Evolutionary conservation across 164 flowering plant genomes (phyloP).

Genomic region (Vitis labrusca): DNA sequence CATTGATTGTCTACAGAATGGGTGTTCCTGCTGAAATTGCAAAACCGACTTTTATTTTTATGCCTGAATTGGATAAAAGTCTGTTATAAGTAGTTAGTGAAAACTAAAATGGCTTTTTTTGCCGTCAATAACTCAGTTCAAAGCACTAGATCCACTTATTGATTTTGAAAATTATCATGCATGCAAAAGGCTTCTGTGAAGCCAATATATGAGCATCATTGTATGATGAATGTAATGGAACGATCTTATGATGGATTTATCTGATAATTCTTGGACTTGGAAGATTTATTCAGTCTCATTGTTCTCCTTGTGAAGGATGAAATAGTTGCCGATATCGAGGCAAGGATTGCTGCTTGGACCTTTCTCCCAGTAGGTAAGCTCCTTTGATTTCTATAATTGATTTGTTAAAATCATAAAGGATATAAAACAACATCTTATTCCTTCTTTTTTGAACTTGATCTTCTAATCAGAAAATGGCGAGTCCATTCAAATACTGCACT

Average conservation of each 20-base stretch:
- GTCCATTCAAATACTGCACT: slow-evolving; percentile 61
- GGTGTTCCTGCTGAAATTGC: too few relatives aligned
- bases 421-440: background rate
- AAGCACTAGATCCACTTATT: too few relatives aligned
- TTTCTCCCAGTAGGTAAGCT: slow-evolving; percentile 57
- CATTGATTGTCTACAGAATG: too few relatives aligned
- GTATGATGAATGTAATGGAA: too few relatives aligned
- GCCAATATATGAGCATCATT: too few relatives aligned
- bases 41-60: too few relatives aligned
- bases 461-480: slow-evolving; percentile 61
- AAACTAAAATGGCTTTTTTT: too few relatives aligned
- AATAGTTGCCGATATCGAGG: slow-evolving; percentile 53
- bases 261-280: background rate
- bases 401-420: background rate
- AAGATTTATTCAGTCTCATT: slow-evolving; percentile 5
- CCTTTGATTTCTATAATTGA: background rate
- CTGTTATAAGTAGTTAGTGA: too few relatives aligned
- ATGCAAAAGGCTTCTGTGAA: too few relatives aligned
- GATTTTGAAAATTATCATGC: background rate
- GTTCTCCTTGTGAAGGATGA: slow-evolving; percentile 48
- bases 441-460: background rate
- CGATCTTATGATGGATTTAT: background rate
- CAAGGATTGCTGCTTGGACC: slow-evolving; percentile 72
- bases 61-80: too few relatives aligned
- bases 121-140: too few relatives aligned